Evolutionary conservation across 2,329 filamentous ascomycete species (phyloP), one percentile per base, ranked within the genome.

Genomic region (Corinectria fuckeliana): DNA sequence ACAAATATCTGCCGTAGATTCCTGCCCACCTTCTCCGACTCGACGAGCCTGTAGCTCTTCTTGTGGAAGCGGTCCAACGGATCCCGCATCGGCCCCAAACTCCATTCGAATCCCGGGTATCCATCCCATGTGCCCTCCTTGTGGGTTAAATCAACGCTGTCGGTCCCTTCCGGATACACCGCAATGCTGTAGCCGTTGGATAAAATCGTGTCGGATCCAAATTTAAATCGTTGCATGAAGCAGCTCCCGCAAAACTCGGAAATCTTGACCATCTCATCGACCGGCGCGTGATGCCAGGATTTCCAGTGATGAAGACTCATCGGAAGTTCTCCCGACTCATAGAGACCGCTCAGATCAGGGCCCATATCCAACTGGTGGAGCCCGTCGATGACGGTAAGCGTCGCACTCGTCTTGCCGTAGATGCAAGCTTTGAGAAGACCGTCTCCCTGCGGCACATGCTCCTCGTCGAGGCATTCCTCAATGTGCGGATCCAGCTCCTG

Each of bases 251-350:
- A 88, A n/a, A 85, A 69, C 9, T 78, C 70, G 6, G 79, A 74
- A 11, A 85, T 74, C 36, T 76, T 72, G 28, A 81, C 78, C 75
- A 86, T 82, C 56, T 79, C 76, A 45, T 79, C 77, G 39, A 87
- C 73, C 1, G 81, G 81, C 23, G 76, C 77, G 8, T 77, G 67
- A 72, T 86, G 85, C 84, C 85, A 88, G 11, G 80, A 83, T 70
- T 86, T 87, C 85, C 85, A 88, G 75, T 88, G 86, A 69, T 88
- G 86, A 6, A 88, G 74, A 49, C 81, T 86, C 11, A 88, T 73
- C 0, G 84, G 81, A n/a, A 77, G 74, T 21, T 79, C 72, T 1
- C 84, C 83, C 2, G 81, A 80, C 73, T 88, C 86, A 70, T 86
- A 88, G 67, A 88, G 86, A 0, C 86, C 86, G 2, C 82, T 81